Evolutionary conservation across 179 eudicot genomes (phyloP), one percentile per base, ranked within the genome.

Genomic region (Drosera spatulata): DNA sequence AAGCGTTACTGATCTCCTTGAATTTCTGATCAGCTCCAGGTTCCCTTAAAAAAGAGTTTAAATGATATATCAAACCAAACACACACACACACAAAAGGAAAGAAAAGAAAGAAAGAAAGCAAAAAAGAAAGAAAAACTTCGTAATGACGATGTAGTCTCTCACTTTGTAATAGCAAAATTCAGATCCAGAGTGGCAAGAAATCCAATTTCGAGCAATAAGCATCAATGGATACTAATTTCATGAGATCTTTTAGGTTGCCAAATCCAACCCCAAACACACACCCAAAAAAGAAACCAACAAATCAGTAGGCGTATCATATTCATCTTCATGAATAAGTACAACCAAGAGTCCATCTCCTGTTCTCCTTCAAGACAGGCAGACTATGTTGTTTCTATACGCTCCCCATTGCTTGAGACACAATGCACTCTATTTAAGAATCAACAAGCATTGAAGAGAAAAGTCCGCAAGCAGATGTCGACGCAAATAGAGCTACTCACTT

Each of bases 21-120:
- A 91, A 91, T 71, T 85, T 91, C 66, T 77, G 71, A 69, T 91
- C 98, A 8, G 96, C 98, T 53, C 87, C 91, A 73, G 98, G 84
- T 68, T 91, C 98, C 77, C 98, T 91, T 73, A 59, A 77, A 4
- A 43, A 7, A 43, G 6, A 7, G 45, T 0, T 41, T 10, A n/a
- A 49, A 56, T 51, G 56, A 44, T 40, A 14, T 4, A 43, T 43
- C 8, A 40, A 66, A 4, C 2, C 8, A 41, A 63, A 55, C 5
- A 22, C 33, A 22, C 1, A 22, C 1, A 22, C 33, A 22, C 33
- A 22, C 0, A 22, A 22, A 22, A 22, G 33, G 0, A 22, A 22
- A 22, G 33, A 22, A 22, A 22, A 22, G 33, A 22, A 22, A 22
- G 33, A 22, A 22, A 22, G 33, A 22, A 22, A 22, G 33, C 33